Evolutionary conservation across 2,329 filamentous ascomycete species (phyloP).

Genomic region (Penicillium sumatraense): DNA sequence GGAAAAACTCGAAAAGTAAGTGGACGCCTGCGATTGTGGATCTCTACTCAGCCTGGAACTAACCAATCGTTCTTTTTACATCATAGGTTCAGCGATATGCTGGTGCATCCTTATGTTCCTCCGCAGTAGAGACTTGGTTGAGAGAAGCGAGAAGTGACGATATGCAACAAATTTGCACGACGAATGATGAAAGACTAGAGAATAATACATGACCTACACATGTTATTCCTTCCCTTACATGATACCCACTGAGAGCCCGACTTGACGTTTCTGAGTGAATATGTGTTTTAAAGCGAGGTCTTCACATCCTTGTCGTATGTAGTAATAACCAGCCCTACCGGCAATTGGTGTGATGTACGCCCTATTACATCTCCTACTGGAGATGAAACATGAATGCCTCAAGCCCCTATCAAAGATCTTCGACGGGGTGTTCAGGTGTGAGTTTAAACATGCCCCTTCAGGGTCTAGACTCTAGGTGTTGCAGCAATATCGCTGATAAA

Average conservation of each 20-base stretch:
- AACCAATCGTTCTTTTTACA: constrained; percentile 10
- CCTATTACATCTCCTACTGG: constrained; percentile 8
- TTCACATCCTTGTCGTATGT: background rate
- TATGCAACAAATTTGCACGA: constrained; percentile 25
- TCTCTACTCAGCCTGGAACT: constrained; percentile 11
- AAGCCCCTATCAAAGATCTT: background rate
- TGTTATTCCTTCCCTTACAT: background rate
- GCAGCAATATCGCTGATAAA: too few species aligned
- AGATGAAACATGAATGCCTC: constrained; percentile 1
- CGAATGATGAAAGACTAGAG: constrained; percentile 45
- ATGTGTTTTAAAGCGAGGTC: background rate
- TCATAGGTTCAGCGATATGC: constrained; percentile 54
- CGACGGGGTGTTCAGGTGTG: background rate
- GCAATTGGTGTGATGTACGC: constrained; percentile 8
- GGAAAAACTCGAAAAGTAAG: constrained; percentile 83
- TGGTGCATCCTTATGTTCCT: constrained; percentile 53
- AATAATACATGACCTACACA: constrained; percentile 35
- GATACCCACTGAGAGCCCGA: background rate
- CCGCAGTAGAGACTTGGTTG: constrained; percentile 36
- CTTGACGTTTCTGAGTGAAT: background rate
- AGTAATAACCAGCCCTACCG: background rate
- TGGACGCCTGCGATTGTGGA: constrained; percentile 13
- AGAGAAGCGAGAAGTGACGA: constrained; percentile 19
- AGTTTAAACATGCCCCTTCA: too few species aligned
- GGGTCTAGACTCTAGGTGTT: too few species aligned